Conservation (phyloP, 2,329 filamentous ascomycete genomes). For the Microdochium paspali region DNA sequence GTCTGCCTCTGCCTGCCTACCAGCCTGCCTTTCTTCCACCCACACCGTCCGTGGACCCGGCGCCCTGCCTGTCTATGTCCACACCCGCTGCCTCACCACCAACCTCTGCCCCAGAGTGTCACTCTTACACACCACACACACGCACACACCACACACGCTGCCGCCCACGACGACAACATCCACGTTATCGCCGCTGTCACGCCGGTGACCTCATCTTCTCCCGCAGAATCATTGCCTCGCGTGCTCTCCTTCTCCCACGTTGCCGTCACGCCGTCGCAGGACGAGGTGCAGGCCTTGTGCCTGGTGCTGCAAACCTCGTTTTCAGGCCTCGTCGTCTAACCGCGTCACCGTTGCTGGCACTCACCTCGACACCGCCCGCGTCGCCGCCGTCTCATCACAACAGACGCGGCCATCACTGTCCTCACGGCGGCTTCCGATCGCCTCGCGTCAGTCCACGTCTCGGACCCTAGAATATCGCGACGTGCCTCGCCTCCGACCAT, state of each 20-base stretch:
- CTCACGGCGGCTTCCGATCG: background rate
- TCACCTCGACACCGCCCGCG: background rate
- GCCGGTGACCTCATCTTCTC: background rate
- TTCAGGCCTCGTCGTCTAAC: background rate
- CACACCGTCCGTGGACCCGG: background rate
- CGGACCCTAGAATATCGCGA: background rate
- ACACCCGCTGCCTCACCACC: background rate
- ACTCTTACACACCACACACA: background rate
- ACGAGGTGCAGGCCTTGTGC: background rate
- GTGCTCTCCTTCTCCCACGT: background rate
- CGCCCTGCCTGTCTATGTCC: background rate
- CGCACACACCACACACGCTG: background rate
- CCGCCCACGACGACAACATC: background rate
- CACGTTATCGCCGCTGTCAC: background rate
- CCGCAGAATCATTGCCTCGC: background rate
- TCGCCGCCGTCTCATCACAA: background rate
- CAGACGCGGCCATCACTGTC: background rate
- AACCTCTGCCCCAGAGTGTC: background rate
- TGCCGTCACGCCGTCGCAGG: background rate
- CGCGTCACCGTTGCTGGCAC: background rate
- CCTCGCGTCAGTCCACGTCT: background rate
- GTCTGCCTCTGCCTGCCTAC: background rate
- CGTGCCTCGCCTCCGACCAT: background rate
- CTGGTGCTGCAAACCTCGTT: background rate
- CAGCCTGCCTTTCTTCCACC: background rate